These are phyloP conservation scores for Clavispora vitiphila DNA, from an alignment of 805 yeast species.

Conservation along the genomic window DNA sequence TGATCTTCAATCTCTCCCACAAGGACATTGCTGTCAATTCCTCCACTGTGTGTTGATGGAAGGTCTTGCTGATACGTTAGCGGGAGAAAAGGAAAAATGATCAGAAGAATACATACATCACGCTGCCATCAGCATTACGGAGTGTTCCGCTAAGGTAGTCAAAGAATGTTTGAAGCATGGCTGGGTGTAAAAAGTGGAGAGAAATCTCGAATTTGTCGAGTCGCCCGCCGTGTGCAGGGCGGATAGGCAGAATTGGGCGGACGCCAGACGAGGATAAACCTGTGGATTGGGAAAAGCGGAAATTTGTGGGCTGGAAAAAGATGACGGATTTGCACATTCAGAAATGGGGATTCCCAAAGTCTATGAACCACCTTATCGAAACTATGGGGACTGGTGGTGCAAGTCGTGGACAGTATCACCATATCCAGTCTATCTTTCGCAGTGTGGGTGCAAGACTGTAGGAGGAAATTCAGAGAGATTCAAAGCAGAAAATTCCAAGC, in stretches of 20 bases:
- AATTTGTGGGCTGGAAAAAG: too few relatives aligned
- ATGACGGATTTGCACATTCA: too few relatives aligned
- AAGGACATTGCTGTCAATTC: constrained; percentile 58
- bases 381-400: too few relatives aligned
- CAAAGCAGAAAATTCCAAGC: too few relatives aligned
- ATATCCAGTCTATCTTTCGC: constrained; percentile 1
- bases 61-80: constrained; percentile 10
- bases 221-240: neutral
- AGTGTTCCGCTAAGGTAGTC: constrained; percentile 14
- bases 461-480: too few relatives aligned
- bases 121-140: constrained; percentile 14
- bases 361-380: too few relatives aligned
- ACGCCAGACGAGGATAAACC: too few relatives aligned
- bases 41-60: constrained; percentile 35
- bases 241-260: neutral
- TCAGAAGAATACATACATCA: constrained; percentile 11
- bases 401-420: too few relatives aligned
- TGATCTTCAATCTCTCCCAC: constrained; percentile 49
- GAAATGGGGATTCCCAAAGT: too few relatives aligned
- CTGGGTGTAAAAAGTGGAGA: constrained; percentile 4
- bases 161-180: constrained; percentile 11
- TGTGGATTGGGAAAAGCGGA: too few relatives aligned
- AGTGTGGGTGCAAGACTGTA: too few relatives aligned
- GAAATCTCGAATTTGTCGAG: constrained; percentile 1
- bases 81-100: constrained; percentile 3